Evolutionary conservation across 1,284 basidiomycete genomes (phyloP).

Genomic region (Rhizoctonia solani): DNA sequence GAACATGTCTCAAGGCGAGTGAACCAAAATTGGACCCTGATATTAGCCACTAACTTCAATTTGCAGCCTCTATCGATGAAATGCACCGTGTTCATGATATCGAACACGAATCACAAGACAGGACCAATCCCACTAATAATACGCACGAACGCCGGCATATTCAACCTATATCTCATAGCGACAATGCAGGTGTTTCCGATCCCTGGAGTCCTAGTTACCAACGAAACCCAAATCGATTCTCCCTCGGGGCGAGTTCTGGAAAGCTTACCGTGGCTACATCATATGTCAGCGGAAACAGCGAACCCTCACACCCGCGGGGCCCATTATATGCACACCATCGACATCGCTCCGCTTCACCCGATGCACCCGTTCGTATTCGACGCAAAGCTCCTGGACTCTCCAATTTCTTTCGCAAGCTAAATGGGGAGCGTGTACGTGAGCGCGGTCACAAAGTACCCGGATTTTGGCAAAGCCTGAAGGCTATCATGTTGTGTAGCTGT

Average conservation of each 20-base stretch:
- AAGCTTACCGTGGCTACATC: no score
- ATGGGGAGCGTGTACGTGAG: neutral
- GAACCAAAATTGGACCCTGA: neutral
- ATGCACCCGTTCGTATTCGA: neutral
- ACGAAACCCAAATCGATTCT: slow-evolving; percentile 6
- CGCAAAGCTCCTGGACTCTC: neutral
- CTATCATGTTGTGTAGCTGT: slow-evolving; percentile 36
- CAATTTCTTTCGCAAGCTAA: slow-evolving; percentile 21
- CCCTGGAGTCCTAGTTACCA: slow-evolving; percentile 26
- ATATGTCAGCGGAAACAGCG: neutral
- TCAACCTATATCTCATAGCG: neutral
- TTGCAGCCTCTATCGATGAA: slow-evolving; percentile 19
- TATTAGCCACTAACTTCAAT: neutral
- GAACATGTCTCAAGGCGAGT: slow-evolving; percentile 24
- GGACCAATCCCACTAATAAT: neutral
- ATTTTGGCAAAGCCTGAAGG: slow-evolving; percentile 26
- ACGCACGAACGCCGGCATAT: slow-evolving; percentile 1
- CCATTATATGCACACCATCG: slow-evolving; percentile 27
- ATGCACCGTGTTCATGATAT: slow-evolving; percentile 9
- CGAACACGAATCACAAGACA: neutral
- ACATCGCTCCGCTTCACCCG: neutral
- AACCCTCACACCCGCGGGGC: neutral
- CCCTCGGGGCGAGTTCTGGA: neutral
- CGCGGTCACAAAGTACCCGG: slow-evolving; percentile 30
- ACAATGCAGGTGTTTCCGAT: slow-evolving; percentile 3